phyloP scores from a whole-genome alignment of 2,329 filamentous ascomycete species.

The Sporothrix schenckii region DNA sequence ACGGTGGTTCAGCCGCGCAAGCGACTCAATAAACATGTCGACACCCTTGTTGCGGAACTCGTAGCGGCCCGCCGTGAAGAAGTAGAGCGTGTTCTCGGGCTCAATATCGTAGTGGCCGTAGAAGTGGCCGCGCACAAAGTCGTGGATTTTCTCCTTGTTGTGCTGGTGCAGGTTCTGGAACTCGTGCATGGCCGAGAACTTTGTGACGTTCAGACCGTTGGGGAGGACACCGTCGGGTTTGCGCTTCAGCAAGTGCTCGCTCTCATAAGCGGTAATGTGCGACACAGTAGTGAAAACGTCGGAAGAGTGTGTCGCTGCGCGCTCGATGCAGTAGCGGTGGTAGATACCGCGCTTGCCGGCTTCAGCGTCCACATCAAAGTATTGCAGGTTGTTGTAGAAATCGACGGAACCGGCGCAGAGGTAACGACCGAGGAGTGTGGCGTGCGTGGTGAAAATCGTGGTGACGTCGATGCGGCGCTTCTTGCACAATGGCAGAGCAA shows the following conservation, averaged over 20 bases:
- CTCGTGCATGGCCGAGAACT: slow-evolving; percentile 97
- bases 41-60: slow-evolving; percentile 99
- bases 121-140: slow-evolving; percentile 97
- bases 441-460: slow-evolving; percentile 98
- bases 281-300: slow-evolving; percentile 99
- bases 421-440: slow-evolving; percentile 91
- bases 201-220: slow-evolving; percentile 97
- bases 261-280: slow-evolving; percentile 97
- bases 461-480: slow-evolving; percentile 95
- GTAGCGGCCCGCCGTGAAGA: slow-evolving; percentile 96
- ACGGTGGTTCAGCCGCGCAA: slow-evolving; percentile 91
- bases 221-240: slow-evolving; percentile 96
- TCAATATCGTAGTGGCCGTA: slow-evolving; percentile 98
- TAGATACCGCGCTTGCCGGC: slow-evolving; percentile 98
- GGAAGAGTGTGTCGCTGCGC: slow-evolving; percentile 84
- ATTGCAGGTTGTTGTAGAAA: slow-evolving; percentile 98
- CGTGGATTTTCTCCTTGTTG: slow-evolving; percentile 96
- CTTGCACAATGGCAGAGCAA: slow-evolving; percentile 87
- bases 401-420: slow-evolving; percentile 96
- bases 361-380: slow-evolving; percentile 94
- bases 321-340: slow-evolving; percentile 97
- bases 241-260: slow-evolving; percentile 93
- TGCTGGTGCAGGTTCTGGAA: slow-evolving; percentile 98
- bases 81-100: slow-evolving; percentile 92
- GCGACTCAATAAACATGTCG: slow-evolving; percentile 98